phyloP scores from a whole-genome alignment of 768 basidiomycete species.

The Trichaptum fuscoviolaceum region DNA sequence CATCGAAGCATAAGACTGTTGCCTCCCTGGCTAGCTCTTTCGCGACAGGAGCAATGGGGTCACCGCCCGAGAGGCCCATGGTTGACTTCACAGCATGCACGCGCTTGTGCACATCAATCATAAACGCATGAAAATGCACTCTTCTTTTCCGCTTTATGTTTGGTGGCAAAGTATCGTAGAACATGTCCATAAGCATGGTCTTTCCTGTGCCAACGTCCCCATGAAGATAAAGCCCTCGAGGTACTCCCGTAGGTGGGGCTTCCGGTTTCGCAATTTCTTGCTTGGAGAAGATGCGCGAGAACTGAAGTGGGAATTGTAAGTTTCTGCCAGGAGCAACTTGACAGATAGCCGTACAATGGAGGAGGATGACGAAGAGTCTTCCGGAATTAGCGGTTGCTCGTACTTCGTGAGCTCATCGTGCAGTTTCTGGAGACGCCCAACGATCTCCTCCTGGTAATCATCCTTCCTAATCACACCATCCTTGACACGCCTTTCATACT shows the following conservation, averaged over 20 bases:
- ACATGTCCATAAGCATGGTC: constrained; percentile 99
- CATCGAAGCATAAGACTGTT: constrained; percentile 89
- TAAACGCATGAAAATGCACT: constrained; percentile 98
- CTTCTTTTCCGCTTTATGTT: constrained; percentile 69
- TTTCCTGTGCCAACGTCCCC: constrained; percentile 98
- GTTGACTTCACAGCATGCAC: constrained; percentile 75
- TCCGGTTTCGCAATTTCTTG: constrained; percentile 15
- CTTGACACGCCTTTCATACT: constrained; percentile 44
- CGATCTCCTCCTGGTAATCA: constrained; percentile 78
- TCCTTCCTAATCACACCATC: constrained; percentile 63
- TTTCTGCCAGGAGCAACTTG: constrained; percentile 33
- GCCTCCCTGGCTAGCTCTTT: constrained; percentile 82
- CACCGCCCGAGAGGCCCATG: constrained; percentile 63
- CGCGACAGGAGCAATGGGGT: constrained; percentile 85
- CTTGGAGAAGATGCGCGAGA: constrained; percentile 27
- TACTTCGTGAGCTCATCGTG: constrained; percentile 69
- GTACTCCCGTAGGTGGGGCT: constrained; percentile 44
- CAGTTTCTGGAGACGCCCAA: constrained; percentile 74
- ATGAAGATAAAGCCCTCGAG: constrained; percentile 90
- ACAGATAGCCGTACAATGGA: constrained; percentile 8
- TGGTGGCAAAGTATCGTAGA: constrained; percentile 76
- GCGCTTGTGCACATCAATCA: constrained; percentile 97
- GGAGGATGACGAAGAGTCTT: constrained; percentile 18
- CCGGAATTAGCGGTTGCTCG: constrained; percentile 59
- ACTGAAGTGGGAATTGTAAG: constrained; percentile 16